phyloP scores from a whole-genome alignment of 2,329 filamentous ascomycete genomes.

The Fusarium solani-melongenae region DNA sequence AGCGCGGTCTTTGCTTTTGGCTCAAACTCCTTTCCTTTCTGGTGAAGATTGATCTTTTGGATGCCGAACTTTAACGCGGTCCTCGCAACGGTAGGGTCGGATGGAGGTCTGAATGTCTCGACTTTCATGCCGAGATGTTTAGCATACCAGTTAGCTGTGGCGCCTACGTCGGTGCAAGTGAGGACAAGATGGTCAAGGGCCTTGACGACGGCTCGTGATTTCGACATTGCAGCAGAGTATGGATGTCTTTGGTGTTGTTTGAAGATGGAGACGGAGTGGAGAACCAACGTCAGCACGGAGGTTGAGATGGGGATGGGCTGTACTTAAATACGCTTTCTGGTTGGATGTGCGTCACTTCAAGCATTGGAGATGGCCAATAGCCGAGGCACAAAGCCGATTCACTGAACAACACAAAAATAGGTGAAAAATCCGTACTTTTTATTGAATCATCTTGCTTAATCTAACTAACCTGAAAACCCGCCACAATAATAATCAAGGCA shows the following conservation, averaged over 20 bases:
- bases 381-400: background rate
- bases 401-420: background rate
- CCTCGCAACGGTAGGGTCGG: slow-evolving; percentile 50
- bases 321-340: background rate
- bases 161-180: slow-evolving; percentile 62
- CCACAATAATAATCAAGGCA: background rate
- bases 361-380: background rate
- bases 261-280: background rate
- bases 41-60: slow-evolving; percentile 72
- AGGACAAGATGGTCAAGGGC: slow-evolving; percentile 71
- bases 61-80: slow-evolving; percentile 66
- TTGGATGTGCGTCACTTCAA: background rate
- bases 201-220: slow-evolving; percentile 46
- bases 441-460: background rate
- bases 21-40: slow-evolving; percentile 67
- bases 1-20: slow-evolving; percentile 65
- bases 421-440: background rate
- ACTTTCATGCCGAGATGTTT: slow-evolving; percentile 67
- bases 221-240: slow-evolving; percentile 13
- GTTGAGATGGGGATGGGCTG: background rate
- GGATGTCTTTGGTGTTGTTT: background rate
- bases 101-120: slow-evolving; percentile 59
- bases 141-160: slow-evolving; percentile 66
- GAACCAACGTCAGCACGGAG: background rate
- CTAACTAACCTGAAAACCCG: background rate